phyloP scores from a whole-genome alignment of 2,329 filamentous ascomycete genomes.

The Nigrospora osmanthi region DNA sequence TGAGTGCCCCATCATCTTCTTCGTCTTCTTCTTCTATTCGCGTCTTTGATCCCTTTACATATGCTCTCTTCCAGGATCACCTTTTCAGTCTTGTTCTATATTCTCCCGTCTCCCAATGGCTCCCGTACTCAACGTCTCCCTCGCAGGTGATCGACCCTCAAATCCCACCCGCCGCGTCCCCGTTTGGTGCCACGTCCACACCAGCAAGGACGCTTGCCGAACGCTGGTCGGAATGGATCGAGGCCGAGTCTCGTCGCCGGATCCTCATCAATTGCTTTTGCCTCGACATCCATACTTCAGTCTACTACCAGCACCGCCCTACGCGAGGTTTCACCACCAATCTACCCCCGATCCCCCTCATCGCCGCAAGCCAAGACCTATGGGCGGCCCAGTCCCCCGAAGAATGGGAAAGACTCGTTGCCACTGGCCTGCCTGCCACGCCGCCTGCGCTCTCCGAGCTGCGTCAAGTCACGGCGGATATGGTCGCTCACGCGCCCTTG shows the following conservation, averaged over 20 bases:
- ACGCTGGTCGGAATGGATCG: conserved; percentile 45
- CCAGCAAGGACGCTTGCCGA: conserved; percentile 17
- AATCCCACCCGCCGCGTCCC: conserved; percentile 10
- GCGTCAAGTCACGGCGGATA: conserved; percentile 21
- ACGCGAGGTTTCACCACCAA: conserved; percentile 24
- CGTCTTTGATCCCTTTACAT: conserved; percentile 20
- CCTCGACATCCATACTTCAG: conserved; percentile 46
- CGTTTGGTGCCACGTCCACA: conserved; percentile 8
- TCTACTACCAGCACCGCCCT: conserved; percentile 43
- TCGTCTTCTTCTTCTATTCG: conserved; percentile 23
- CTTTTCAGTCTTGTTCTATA: conserved; percentile 24
- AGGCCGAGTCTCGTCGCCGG: conserved; percentile 42
- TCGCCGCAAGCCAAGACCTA: conserved; percentile 31
- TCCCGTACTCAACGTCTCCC: conserved; percentile 24
- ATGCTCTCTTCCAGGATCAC: conserved; percentile 23
- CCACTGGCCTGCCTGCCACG: conserved; percentile 15
- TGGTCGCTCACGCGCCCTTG: conserved; percentile 21
- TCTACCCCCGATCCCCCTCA: conserved; percentile 37
- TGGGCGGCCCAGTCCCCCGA: conserved; percentile 40
- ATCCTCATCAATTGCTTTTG: conserved; percentile 50
- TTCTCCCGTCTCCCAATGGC: conserved; percentile 17
- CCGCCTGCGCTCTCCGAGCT: conserved; percentile 14
- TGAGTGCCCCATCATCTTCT: conserved; percentile 34
- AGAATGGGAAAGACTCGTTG: conserved; percentile 34
- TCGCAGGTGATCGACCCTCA: conserved; percentile 31